Conservation (phyloP, 2,329 filamentous ascomycete genomes). For the Ophiostoma fasciatum region DNA sequence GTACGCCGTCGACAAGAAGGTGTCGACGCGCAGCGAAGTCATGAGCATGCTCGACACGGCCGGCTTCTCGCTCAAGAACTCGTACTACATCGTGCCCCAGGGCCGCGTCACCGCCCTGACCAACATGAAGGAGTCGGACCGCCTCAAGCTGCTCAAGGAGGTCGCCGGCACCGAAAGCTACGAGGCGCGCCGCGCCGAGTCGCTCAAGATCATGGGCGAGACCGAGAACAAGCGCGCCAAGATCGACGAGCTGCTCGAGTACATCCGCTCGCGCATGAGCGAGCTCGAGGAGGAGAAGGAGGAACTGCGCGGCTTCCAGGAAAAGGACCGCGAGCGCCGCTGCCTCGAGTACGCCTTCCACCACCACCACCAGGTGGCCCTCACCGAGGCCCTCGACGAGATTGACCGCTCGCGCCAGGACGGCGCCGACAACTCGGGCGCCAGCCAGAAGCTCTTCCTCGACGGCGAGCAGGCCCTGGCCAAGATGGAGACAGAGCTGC, state of each 20-base stretch:
- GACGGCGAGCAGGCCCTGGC: slow-evolving; percentile 67
- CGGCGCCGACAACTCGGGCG: slow-evolving; percentile 72
- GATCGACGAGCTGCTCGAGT: slow-evolving; percentile 82
- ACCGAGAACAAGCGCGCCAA: slow-evolving; percentile 89
- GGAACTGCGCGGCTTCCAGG: slow-evolving; percentile 83
- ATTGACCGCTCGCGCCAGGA: slow-evolving; percentile 71
- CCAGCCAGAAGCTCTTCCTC: slow-evolving; percentile 60
- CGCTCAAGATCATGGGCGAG: slow-evolving; percentile 90
- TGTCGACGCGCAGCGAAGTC: slow-evolving; percentile 75
- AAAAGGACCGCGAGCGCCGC: slow-evolving; percentile 81
- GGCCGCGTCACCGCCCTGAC: slow-evolving; percentile 90
- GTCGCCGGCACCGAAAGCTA: slow-evolving; percentile 98
- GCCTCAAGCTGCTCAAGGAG: slow-evolving; percentile 82
- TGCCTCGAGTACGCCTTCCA: slow-evolving; percentile 94
- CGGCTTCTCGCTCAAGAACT: slow-evolving; percentile 92
- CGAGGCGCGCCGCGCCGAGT: slow-evolving; percentile 80
- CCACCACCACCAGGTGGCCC: slow-evolving; percentile 70
- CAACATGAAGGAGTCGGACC: slow-evolving; percentile 95
- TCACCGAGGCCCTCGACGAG: slow-evolving; percentile 62
- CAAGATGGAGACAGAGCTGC: slow-evolving; percentile 63
- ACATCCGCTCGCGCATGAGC: slow-evolving; percentile 76
- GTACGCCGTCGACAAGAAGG: slow-evolving; percentile 94
- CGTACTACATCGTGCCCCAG: slow-evolving; percentile 98
- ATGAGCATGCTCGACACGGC: slow-evolving; percentile 91
- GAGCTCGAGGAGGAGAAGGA: slow-evolving; percentile 97